phyloP scores from a whole-genome alignment of 2,329 filamentous ascomycete genomes.

The Phialophora chinensis region DNA sequence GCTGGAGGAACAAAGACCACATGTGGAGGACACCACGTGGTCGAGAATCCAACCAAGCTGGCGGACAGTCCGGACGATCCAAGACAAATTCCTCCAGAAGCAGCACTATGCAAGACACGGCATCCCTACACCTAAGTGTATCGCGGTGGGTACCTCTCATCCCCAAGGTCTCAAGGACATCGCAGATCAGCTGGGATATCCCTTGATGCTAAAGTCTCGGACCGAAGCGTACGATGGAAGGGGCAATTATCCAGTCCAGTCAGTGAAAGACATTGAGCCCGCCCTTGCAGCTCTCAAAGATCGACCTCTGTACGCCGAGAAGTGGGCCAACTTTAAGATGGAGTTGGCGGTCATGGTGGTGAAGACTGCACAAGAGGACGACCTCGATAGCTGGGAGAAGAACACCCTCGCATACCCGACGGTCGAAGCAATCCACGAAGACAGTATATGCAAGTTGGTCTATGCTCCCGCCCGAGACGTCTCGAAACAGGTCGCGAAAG shows the following conservation, averaged over 20 bases:
- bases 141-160: slow-evolving; percentile 63
- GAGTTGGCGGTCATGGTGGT: slow-evolving; percentile 96
- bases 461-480: slow-evolving; percentile 82
- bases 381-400: slow-evolving; percentile 51
- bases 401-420: slow-evolving; percentile 74
- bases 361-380: slow-evolving; percentile 73
- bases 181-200: slow-evolving; percentile 69
- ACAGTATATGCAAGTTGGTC: slow-evolving; percentile 92
- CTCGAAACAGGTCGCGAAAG: slow-evolving; percentile 62
- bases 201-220: slow-evolving; percentile 84
- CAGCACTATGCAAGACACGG: slow-evolving; percentile 68
- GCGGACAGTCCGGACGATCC: slow-evolving; percentile 79
- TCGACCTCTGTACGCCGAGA: slow-evolving; percentile 82
- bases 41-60: slow-evolving; percentile 72
- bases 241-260: slow-evolving; percentile 71
- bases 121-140: slow-evolving; percentile 71
- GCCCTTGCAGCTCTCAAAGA: slow-evolving; percentile 73
- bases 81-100: slow-evolving; percentile 87
- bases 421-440: slow-evolving; percentile 93
- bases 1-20: slow-evolving; percentile 57
- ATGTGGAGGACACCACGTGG: slow-evolving; percentile 37
- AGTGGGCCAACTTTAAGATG: slow-evolving; percentile 82
- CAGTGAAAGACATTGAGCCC: slow-evolving; percentile 64
- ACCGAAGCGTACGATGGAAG: slow-evolving; percentile 82
- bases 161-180: slow-evolving; percentile 56